Evolutionary conservation across 1,284 basidiomycete species (phyloP).

Genomic region (Leccinum laetum): DNA sequence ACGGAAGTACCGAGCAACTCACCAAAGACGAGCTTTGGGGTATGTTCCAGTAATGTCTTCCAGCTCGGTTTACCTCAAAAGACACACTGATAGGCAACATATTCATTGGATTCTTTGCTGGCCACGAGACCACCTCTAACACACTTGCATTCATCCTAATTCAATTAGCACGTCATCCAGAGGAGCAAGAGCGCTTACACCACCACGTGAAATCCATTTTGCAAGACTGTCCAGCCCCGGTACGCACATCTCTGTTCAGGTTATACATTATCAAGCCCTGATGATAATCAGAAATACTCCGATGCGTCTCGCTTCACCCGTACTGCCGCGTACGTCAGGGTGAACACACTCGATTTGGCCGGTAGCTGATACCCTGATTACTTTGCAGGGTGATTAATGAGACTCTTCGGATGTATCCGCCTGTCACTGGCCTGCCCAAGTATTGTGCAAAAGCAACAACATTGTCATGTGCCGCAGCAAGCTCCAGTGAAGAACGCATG

Average conservation of each 20-base stretch:
- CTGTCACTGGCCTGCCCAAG: not conserved
- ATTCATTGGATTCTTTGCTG: not conserved
- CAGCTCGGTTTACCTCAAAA: not conserved
- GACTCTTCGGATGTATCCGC: not conserved
- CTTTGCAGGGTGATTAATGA: not conserved
- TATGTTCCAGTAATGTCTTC: not conserved
- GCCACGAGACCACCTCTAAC: not conserved
- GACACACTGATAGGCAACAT: not conserved
- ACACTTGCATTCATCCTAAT: not conserved
- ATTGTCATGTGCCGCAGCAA: not conserved
- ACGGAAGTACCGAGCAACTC: not conserved
- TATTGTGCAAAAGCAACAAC: not conserved
- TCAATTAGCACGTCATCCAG: not conserved
- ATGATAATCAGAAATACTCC: not conserved
- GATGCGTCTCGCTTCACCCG: not conserved
- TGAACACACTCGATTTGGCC: not conserved
- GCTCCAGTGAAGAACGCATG: not conserved
- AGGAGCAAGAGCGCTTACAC: not conserved
- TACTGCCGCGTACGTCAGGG: not conserved
- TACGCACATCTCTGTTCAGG: not conserved
- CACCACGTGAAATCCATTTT: not conserved
- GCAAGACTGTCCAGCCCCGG: not conserved
- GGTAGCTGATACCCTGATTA: not conserved
- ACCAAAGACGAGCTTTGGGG: not conserved
- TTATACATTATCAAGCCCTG: not conserved